These are phyloP conservation scores for Microbotryomycetes sp. DNA, from an alignment of 1,284 basidiomycete genomes.

Conservation along the genomic window DNA sequence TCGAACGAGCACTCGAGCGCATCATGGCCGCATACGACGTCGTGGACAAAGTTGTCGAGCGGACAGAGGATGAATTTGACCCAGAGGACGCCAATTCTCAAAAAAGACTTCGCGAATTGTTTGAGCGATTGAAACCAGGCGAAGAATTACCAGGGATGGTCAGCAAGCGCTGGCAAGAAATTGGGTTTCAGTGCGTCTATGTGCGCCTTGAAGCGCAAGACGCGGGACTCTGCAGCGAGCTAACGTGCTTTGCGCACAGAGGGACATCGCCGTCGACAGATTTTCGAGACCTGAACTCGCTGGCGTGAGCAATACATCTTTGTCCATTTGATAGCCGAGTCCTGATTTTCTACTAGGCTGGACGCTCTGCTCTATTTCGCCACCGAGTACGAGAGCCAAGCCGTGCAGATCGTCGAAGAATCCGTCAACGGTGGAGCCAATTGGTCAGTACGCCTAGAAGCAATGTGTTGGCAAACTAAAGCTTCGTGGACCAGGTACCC, in stretches of 20 bases:
- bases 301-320: conserved; percentile 5
- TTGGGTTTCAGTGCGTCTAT: conserved; percentile 27
- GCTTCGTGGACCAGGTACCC: conserved; percentile 18
- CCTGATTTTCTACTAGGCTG: conserved; percentile 1
- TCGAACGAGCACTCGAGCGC: conserved; percentile 6
- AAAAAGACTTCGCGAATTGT: conserved; percentile 11
- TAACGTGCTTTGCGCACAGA: not conserved
- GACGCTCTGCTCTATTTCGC: conserved; percentile 18
- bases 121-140: conserved; percentile 14
- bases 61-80: not conserved
- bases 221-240: too few relatives aligned
- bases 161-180: conserved; percentile 28
- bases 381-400: conserved; percentile 12
- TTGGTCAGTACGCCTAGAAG: conserved; percentile 7
- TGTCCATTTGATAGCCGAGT: not conserved
- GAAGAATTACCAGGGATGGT: not conserved
- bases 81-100: not conserved
- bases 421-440: conserved; percentile 14
- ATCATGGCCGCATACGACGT: conserved; percentile 13
- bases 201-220: not conserved
- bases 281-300: conserved; percentile 22
- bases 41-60: conserved; percentile 5
- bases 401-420: conserved; percentile 21
- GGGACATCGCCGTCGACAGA: conserved; percentile 21
- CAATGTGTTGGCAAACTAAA: not conserved